A percentile compares a stretch with the other conserved stretches of the same genome.
These are phyloP conservation scores for Myriosclerotinia duriaeana DNA, from an alignment of 2,329 filamentous ascomycete genomes.

Conservation along the genomic window DNA sequence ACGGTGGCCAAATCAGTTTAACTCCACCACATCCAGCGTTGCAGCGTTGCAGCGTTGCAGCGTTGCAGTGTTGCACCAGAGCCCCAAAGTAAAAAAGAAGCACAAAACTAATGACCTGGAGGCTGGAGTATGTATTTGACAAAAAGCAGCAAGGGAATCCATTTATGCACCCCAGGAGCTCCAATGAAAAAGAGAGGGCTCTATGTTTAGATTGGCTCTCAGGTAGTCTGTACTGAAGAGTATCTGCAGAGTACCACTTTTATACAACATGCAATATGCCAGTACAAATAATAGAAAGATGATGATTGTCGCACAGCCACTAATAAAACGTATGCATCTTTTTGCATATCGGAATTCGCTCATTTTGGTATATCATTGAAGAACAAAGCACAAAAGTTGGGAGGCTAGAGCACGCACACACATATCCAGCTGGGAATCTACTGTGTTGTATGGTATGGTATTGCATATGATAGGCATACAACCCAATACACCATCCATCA, in stretches of 20 bases:
- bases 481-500: no score
- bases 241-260: conserved; percentile 11
- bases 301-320: conserved; percentile 9
- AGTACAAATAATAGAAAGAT: neutral
- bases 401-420: neutral
- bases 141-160: conserved; percentile 24
- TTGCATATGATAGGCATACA: conserved; percentile 5
- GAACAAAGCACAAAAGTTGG: no score
- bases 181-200: neutral
- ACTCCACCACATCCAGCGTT: conserved; percentile 1
- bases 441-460: no score
- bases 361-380: no score
- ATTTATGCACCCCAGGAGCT: neutral
- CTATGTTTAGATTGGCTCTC: conserved; percentile 24
- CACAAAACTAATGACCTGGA: neutral
- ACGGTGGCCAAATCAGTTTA: conserved; percentile 10
- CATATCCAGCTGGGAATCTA: no score
- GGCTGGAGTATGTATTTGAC: no score
- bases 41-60: no score
- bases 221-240: conserved; percentile 6
- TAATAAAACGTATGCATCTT: neutral
- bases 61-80: neutral
- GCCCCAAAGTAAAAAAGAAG: neutral
- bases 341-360: no score
- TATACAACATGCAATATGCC: conserved; percentile 16